Base-by-base conservation (phyloP, 78 protist genomes). In the Dictyostelium firmibasis region DNA sequence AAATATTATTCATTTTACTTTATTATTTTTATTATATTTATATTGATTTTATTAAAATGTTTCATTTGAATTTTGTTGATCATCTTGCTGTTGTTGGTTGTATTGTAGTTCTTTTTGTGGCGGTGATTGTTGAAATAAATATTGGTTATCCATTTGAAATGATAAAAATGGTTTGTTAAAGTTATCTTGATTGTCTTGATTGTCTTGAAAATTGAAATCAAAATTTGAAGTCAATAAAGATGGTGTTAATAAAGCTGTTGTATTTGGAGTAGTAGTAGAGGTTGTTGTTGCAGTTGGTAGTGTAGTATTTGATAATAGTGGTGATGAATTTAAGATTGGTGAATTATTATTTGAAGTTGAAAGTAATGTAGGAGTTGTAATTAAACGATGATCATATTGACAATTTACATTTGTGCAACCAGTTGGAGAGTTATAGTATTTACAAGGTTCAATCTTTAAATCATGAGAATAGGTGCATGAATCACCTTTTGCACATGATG, bases 391-490 rank as follows among this genome's bases (percentile, higher is more conserved):
- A 69, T 86, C 94, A 81, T 89, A 89, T 18, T 7, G 83, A 47
- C 94, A 89, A 3, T 89, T 86, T 3, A 35, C 69, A 29, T 89
- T 89, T 10, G 94, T 89, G 13, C 94, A 89, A 14, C 94, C 94
- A 89, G 23, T 9, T 8, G 87, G 94, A 14, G 74, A 41, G 47
- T 89, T 89, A 47, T 62, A 89, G 23, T 35, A 89, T 81, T 81
- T 89, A 69, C 94, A 89, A 67, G 89, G 44, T 60, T 67, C 89
- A 9, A 31, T 20, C 25, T 62, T 35, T 29, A 84, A 78, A 69
- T 89, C 94, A 70, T 89, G 94, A 14, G 94, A 89, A 35, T 41
- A 89, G 0, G 94, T 60, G 70, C 94, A 89, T 6, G 82, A 44
- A 11, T 57, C 35, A 43, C 83, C 94, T 81, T 81, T 89, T 0